Conservation (phyloP, 768 basidiomycete genomes). For the Lentinula sp. region DNA sequence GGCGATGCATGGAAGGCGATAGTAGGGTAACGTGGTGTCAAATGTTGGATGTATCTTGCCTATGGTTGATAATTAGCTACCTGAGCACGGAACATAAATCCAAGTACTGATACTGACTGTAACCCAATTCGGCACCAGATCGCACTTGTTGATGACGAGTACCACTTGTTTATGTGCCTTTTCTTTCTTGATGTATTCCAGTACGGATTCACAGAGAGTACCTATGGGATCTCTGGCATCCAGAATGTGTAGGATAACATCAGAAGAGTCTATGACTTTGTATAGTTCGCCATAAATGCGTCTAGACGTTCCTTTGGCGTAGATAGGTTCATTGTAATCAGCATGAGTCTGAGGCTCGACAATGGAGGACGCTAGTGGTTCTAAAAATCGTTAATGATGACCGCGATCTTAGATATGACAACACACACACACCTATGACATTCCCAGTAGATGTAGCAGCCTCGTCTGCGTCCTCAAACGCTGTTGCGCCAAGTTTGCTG, state of each 20-base stretch:
- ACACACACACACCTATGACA: conserved; percentile 34
- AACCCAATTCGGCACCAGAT: conserved; percentile 98
- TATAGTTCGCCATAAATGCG: conserved; percentile 98
- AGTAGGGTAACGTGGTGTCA: conserved; percentile 91
- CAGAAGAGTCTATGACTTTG: conserved; percentile 98
- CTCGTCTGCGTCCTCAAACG: conserved; percentile 42
- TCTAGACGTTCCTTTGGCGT: conserved; percentile 90
- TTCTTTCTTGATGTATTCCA: conserved; percentile 92
- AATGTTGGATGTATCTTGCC: conserved; percentile 94
- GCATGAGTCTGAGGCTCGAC: conserved; percentile 61
- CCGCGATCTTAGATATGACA: not conserved
- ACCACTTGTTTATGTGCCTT: conserved; percentile 98
- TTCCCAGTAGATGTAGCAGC: conserved; percentile 28
- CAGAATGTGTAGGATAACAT: conserved; percentile 91
- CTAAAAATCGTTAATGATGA: conserved; percentile 17
- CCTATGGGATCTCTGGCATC: conserved; percentile 96
- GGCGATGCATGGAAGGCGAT: conserved; percentile 99
- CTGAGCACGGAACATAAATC: not conserved
- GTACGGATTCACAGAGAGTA: conserved; percentile 89
- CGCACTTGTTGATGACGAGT: conserved; percentile 96
- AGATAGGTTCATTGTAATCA: conserved; percentile 84
- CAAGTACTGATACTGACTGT: conserved; percentile 55
- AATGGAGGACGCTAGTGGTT: conserved; percentile 42
- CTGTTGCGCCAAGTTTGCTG: conserved; percentile 52
- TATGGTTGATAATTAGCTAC: conserved; percentile 20